Base-by-base conservation (phyloP, 192 early-diverging fungal genomes). In the Chytriomyces confervae region DNA sequence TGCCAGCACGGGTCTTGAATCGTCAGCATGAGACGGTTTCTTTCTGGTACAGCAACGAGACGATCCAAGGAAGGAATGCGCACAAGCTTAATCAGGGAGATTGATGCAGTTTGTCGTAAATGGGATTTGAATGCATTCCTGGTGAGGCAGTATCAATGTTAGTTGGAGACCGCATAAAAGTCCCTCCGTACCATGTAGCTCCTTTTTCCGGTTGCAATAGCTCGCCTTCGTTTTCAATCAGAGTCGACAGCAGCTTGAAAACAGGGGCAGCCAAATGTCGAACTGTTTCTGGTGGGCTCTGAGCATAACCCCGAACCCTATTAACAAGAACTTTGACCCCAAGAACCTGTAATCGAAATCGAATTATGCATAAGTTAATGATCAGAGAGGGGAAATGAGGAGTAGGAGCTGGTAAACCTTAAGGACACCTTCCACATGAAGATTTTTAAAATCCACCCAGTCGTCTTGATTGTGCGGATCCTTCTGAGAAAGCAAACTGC, bases 1-100 rank as follows among this genome's bases (percentile, higher is more conserved):
- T 94, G 86, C 76, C 86, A 95, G 75, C 92, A 90, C 6, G 92
- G 83, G 79, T 96, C 94, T 84, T 94, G 92, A 44, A 90, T 80
- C 7, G 88, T 82, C 46, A 93, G 80, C n/a, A 87, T 86, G 45
- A 97, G 70, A 18, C 83, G 84, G 68, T 85, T 79, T 64, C 90
- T 83, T 44, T 95, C 88, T 0, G 79, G 43, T 0, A 88, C 81
- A 6, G 86, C 80, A 66, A 89, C 69, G 43, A 79, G 69, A 20
- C 87, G 86, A 72, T 91, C 71, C 44, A 48, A 92, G 10, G 67
- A 13, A 75, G 77, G 53, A 50, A 72, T 36, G 3, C 74, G 75
- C 7, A 92, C 89, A 2, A 95, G 81, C 78, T 91, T 88, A 27
- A 95, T 67, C 62, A 95, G 16, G 7, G 87, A 82, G 13, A 84